Base-by-base conservation (phyloP, 345 rosid genomes). In the Ailanthus altissimus region DNA sequence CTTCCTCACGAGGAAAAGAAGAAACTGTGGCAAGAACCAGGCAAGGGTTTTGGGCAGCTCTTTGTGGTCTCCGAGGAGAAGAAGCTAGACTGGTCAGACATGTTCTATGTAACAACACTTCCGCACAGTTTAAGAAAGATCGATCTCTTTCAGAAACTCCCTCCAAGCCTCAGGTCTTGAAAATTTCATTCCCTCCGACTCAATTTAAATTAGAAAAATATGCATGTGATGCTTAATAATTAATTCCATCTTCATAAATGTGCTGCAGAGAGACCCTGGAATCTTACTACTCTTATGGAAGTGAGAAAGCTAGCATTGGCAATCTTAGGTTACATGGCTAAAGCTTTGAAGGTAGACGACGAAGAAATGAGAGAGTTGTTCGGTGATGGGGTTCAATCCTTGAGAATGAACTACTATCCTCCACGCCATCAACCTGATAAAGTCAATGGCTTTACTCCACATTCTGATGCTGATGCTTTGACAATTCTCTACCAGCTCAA, bases 21-120 rank as follows among this genome's bases (percentile, higher is more conserved):
- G 82, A 79, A 66, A 74, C 75, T 89, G 13, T 89, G 90, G 92
- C 90, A 86, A 73, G 78, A 72, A 9, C 83, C 87, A 2, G 85
- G 82, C 20, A 85, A 89, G 60, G 90, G 92, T 5, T 89, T 89
- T 47, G 92, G 89, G 60, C 90, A 89, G 79, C 73, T 82, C 14
- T 79, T 89, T 61, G 92, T 89, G 54, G 81, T 74, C 9, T 89
- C 87, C 5, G 84, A 86, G 32, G 89, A 89, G 65, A 90, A 89
- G 78, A 89, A 85, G 75, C 83, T 89, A n/a, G 90, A 86, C 57
- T 89, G 92, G 92, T 85, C 83, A 8, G 90, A 89, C 61, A 82
- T 86, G 90, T 89, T 89, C 74, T 79, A 49, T 57, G 36, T 83
- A 6, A 79, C 84, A 28, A 88, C 86, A 9, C 71, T 83, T 64